These are phyloP conservation scores for Chaetomium fimeti DNA, from an alignment of 495 filamentous ascomycete species.

Conservation along the genomic window DNA sequence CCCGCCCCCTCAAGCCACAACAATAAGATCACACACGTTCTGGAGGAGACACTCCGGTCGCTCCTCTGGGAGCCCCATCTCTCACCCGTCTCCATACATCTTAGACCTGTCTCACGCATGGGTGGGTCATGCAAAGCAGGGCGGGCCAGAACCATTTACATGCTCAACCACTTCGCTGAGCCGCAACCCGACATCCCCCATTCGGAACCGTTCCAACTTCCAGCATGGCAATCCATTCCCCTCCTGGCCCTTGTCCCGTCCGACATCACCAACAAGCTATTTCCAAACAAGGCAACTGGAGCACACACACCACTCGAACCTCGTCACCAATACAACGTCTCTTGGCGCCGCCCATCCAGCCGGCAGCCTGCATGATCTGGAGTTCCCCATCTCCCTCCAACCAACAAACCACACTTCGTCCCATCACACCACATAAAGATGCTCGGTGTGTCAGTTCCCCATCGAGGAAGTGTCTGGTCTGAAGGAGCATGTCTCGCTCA, in stretches of 20 bases:
- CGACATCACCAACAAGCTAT: neutral
- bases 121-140: too few relatives aligned
- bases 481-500: too few relatives aligned
- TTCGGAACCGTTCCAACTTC: neutral
- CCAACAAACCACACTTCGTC: neutral
- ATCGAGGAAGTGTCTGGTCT: too few relatives aligned
- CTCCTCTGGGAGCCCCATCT: neutral
- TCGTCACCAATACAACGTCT: neutral
- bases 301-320: neutral
- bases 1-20: neutral
- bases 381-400: neutral
- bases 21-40: neutral
- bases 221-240: neutral
- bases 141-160: neutral
- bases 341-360: neutral
- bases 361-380: slow-evolving; percentile 1
- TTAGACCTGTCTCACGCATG: neutral
- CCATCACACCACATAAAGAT: too few relatives aligned
- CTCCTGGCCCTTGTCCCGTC: neutral
- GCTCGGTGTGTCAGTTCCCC: too few relatives aligned
- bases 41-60: neutral
- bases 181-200: slow-evolving; percentile 2
- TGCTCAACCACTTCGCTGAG: neutral
- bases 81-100: neutral
- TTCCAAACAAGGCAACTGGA: neutral